Evolutionary conservation across 768 basidiomycete species (phyloP).

Genomic region (Coprinopsis sp.): DNA sequence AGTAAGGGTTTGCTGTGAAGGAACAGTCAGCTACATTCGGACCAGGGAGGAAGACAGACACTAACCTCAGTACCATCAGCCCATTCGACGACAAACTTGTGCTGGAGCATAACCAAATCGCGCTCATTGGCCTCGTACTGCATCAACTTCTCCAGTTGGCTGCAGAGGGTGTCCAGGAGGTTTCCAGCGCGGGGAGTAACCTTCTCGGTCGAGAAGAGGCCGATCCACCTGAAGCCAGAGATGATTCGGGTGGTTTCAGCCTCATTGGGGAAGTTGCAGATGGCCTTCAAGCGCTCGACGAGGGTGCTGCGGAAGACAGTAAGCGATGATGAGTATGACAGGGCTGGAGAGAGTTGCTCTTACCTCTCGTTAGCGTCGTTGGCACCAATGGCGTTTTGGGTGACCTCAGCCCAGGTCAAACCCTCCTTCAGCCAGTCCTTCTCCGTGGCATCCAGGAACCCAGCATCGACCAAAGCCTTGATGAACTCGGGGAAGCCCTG

Average conservation of each 20-base stretch:
- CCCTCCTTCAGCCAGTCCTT: constrained; percentile 76
- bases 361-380: constrained; percentile 67
- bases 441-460: constrained; percentile 72
- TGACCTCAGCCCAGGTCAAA: constrained; percentile 82
- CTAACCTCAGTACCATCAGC: constrained; percentile 70
- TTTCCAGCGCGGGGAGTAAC: constrained; percentile 62
- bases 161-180: constrained; percentile 92
- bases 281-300: constrained; percentile 60
- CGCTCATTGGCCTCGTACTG: constrained; percentile 86
- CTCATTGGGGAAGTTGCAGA: constrained; percentile 70
- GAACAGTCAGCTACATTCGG: constrained; percentile 5
- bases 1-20: constrained; percentile 69
- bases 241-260: constrained; percentile 73
- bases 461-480: constrained; percentile 77
- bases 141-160: constrained; percentile 86
- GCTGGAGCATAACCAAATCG: constrained; percentile 96
- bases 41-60: not conserved
- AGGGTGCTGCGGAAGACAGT: constrained; percentile 52
- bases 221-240: constrained; percentile 90
- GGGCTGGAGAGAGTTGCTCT: constrained; percentile 9
- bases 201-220: constrained; percentile 74
- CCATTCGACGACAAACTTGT: constrained; percentile 94
- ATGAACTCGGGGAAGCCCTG: constrained; percentile 98
- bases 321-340: constrained; percentile 6
- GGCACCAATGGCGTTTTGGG: constrained; percentile 67